Evolutionary conservation across 164 flowering plant genomes (phyloP), one percentile per base, ranked within the genome.

Genomic region (Annona cherimola): DNA sequence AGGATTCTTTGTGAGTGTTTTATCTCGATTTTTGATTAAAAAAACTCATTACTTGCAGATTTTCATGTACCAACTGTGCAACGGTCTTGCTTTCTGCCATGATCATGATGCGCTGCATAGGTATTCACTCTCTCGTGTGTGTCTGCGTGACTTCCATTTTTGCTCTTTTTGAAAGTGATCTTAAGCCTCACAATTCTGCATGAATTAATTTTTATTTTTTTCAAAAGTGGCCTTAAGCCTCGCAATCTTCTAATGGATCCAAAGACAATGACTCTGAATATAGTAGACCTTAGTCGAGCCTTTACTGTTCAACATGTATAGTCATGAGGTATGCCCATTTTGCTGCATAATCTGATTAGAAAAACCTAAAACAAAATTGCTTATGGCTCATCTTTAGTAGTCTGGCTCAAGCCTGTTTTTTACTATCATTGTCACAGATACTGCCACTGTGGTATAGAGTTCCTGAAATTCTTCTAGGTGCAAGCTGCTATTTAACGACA

Each of bases 51-150:
- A n/a, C 8, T 4, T 78, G 80, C 82, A 94, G 98, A 83, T 84
- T 75, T 78, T 91, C 79, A 91, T 95, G 97, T 95, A 82, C 76
- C 99, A 95, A 81, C 90, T 95, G 4, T 95, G 99, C 87, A 90
- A 92, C 69, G 99, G 98, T 42, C 90, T 95, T 45, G 92, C 95
- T 44, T 88, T 90, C 79, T 91, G 97, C 79, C 98, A 95, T 76
- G 92, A 93, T n/a, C 94, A 89, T 81, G 99, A 97, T 43, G 89
- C 93, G 43, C 67, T 92, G 20, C 97, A 95, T 83, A 88, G 95
- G 98, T 90, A 67, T 18, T 19, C 39, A 3, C 66, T 45, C 41
- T 43, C 35, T 46, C 11, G 42, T 70, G 39, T 18, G 5, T 61
- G 9, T 26, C 8, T 70, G 16, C 12, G 16, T 1, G 16, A 40